Percentiles rank a stretch among this genome's conserved stretches.
phyloP scores from a whole-genome alignment of 2,329 filamentous ascomycete species.

The Ophiostoma himal-ulmi region DNA sequence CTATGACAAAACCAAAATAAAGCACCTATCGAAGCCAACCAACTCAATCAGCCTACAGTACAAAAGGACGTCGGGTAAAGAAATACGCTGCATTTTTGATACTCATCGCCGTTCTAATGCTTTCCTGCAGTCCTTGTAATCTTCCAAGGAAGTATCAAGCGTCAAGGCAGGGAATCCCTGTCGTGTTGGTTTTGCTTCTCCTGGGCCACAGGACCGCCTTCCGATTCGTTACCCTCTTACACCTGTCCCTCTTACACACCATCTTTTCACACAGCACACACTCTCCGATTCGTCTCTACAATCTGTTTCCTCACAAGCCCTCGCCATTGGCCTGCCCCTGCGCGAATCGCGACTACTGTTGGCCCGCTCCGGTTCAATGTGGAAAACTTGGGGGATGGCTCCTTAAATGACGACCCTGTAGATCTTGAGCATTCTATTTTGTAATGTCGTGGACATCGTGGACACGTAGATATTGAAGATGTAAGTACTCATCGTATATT shows the following conservation, averaged over 20 bases:
- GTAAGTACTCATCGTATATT: background rate
- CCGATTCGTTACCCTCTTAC: conserved; percentile 2
- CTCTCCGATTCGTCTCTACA: too few species aligned
- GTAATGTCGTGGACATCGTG: background rate
- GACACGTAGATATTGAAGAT: too few species aligned
- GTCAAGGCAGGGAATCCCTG: background rate
- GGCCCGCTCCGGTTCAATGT: background rate
- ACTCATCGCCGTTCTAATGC: background rate
- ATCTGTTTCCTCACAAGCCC: background rate
- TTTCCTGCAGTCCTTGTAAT: background rate
- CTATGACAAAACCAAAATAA: background rate
- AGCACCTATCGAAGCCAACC: background rate
- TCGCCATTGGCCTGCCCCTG: background rate
- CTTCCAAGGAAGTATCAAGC: background rate
- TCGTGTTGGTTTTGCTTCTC: background rate
- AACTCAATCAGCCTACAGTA: background rate
- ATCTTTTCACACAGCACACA: background rate
- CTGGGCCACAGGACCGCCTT: background rate
- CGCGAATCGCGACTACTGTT: background rate
- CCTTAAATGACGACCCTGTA: background rate
- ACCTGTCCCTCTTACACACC: background rate
- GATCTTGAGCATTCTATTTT: background rate
- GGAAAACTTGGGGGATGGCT: background rate
- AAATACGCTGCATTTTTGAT: background rate
- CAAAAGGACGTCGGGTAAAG: background rate